Evolutionary conservation across 1,284 basidiomycete species (phyloP).

Genomic region (Sanghuangporus sanghuang): DNA sequence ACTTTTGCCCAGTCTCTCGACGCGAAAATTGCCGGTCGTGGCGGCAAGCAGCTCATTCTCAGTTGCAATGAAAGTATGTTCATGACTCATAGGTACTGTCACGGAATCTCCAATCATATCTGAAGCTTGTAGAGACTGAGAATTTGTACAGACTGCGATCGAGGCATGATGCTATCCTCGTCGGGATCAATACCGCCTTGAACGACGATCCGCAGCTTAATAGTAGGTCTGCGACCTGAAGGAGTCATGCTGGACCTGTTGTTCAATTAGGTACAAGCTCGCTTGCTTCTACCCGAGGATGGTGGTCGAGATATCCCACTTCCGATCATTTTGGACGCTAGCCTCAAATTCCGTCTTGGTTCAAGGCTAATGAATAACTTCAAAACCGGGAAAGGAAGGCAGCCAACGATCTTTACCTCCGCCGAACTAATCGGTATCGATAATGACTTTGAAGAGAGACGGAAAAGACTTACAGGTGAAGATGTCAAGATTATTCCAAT

Average conservation of each 20-base stretch:
- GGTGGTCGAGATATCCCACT: slow-evolving; percentile 48
- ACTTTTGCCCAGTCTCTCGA: slow-evolving; percentile 97
- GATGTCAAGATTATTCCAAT: slow-evolving; percentile 53
- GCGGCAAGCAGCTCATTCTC: slow-evolving; percentile 73
- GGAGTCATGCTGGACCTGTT: neutral
- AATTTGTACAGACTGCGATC: slow-evolving; percentile 62
- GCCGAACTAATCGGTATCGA: slow-evolving; percentile 26
- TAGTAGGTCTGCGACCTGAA: slow-evolving; percentile 43
- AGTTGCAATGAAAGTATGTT: slow-evolving; percentile 86
- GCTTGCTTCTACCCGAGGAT: slow-evolving; percentile 47
- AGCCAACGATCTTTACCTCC: slow-evolving; percentile 66
- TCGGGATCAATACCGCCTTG: slow-evolving; percentile 87
- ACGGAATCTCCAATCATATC: neutral
- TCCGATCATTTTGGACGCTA: slow-evolving; percentile 82
- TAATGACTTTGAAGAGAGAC: slow-evolving; percentile 33
- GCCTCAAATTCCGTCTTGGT: slow-evolving; percentile 58
- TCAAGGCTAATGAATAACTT: slow-evolving; percentile 78
- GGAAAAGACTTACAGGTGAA: slow-evolving; percentile 40
- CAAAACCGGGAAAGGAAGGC: slow-evolving; percentile 50
- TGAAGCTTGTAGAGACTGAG: neutral
- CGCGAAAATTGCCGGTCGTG: slow-evolving; percentile 82
- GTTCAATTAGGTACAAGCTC: slow-evolving; percentile 33
- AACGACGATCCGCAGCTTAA: slow-evolving; percentile 94
- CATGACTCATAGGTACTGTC: slow-evolving; percentile 86
- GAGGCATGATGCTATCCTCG: slow-evolving; percentile 88